Percentiles rank a stretch among this genome's conserved stretches.
Evolutionary conservation across 495 filamentous ascomycete species (phyloP).

Genomic region (Lepraria neglecta): DNA sequence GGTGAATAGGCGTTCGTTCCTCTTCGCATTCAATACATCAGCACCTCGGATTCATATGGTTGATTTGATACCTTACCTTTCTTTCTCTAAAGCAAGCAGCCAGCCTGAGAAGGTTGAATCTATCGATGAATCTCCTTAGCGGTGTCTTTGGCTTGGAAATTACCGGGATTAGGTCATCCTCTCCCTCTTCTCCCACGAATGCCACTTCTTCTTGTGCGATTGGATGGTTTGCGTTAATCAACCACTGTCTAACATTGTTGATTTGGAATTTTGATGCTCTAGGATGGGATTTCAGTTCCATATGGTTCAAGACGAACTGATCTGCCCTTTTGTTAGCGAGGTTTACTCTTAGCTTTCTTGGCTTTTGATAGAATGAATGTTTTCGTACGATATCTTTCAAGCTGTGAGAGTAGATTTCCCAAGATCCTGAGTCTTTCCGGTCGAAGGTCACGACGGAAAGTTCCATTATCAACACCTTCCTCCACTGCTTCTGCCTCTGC

Average conservation of each 20-base stretch:
- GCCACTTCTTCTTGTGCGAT: constrained; percentile 26
- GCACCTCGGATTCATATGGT: neutral
- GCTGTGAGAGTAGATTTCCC: neutral
- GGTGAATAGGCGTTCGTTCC: constrained; percentile 16
- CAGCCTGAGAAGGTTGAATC: constrained; percentile 6
- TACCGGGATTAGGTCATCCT: constrained; percentile 30
- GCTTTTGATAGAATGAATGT: neutral
- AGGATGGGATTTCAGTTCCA: constrained; percentile 20
- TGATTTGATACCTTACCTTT: constrained; percentile 2
- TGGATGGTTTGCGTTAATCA: constrained; percentile 25
- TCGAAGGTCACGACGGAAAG: constrained; percentile 23
- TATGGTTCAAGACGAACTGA: constrained; percentile 28
- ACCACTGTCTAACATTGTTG: constrained; percentile 28
- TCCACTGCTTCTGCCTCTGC: constrained; percentile 16
- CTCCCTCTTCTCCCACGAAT: constrained; percentile 26
- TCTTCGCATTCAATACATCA: neutral
- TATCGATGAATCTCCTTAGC: constrained; percentile 27
- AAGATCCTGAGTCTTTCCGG: neutral
- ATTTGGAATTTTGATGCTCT: constrained; percentile 13
- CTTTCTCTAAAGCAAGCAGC: constrained; percentile 11
- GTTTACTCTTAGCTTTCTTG: neutral
- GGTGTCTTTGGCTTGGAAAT: constrained; percentile 25
- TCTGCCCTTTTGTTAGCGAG: constrained; percentile 15
- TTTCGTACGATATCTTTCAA: constrained; percentile 5
- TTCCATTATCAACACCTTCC: constrained; percentile 30